Percentiles rank a stretch among this genome's conserved stretches.
phyloP scores from a whole-genome alignment of 202 grass and related monocot species.

The Zizania palustris region DNA sequence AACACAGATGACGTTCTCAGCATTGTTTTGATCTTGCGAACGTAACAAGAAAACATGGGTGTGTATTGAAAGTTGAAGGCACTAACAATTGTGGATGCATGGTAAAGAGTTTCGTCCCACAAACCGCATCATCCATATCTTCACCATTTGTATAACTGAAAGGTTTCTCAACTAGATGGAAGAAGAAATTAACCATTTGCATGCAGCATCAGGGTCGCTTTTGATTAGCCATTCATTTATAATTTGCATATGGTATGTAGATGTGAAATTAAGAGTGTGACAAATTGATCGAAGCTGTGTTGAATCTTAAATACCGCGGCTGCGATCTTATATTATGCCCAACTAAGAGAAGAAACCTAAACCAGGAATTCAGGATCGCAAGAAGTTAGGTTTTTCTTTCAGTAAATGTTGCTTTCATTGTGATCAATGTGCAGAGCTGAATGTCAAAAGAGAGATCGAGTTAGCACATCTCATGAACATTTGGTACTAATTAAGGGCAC shows the following conservation, averaged over 20 bases:
- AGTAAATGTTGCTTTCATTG: background rate
- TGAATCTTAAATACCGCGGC: background rate
- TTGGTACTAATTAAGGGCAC: background rate
- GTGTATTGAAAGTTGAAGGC: constrained; percentile 35
- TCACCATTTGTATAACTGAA: constrained; percentile 42
- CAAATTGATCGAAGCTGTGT: background rate
- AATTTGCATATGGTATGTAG: constrained; percentile 8
- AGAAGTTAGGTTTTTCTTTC: constrained; percentile 8
- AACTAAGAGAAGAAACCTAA: constrained; percentile 1
- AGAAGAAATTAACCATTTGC: constrained; percentile 1
- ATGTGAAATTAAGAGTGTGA: background rate
- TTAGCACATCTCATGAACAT: background rate
- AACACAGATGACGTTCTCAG: constrained; percentile 45
- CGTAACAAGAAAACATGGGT: constrained; percentile 34
- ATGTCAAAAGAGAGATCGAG: background rate
- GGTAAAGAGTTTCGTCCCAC: constrained; percentile 34
- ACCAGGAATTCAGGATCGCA: background rate
- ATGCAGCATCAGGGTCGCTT: background rate
- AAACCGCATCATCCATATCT: constrained; percentile 38
- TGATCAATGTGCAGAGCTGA: background rate
- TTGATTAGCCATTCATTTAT: constrained; percentile 8
- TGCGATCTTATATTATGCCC: constrained; percentile 11
- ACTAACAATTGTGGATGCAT: constrained; percentile 52
- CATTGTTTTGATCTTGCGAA: constrained; percentile 39
- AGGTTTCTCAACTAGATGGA: constrained; percentile 38